These are phyloP conservation scores for Lachnellula hyalina DNA, from an alignment of 2,329 filamentous ascomycete species.

Conservation along the genomic window DNA sequence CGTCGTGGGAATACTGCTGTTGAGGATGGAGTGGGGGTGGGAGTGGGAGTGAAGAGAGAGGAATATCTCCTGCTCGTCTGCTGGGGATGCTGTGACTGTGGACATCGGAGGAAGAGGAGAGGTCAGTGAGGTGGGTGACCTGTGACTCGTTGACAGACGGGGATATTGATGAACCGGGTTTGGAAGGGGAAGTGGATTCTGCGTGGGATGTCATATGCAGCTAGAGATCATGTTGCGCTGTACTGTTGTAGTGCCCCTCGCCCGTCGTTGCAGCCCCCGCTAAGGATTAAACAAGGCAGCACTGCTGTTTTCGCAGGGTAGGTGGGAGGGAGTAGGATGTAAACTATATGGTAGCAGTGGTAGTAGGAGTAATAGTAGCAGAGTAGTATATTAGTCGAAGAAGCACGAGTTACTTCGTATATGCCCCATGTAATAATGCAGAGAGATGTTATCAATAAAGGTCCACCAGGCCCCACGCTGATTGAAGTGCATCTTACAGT, in stretches of 20 bases:
- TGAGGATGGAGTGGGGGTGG: conserved; percentile 2
- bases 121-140: not conserved
- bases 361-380: too few relatives aligned
- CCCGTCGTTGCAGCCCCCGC: not conserved
- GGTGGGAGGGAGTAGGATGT: too few relatives aligned
- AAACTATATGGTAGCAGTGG: too few relatives aligned
- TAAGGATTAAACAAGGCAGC: not conserved
- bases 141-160: not conserved
- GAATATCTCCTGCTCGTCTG: conserved; percentile 16
- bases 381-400: too few relatives aligned
- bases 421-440: too few relatives aligned
- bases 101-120: not conserved
- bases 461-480: too few relatives aligned
- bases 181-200: not conserved
- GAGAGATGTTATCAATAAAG: too few relatives aligned
- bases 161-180: not conserved
- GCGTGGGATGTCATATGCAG: conserved; percentile 12
- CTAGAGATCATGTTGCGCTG: not conserved
- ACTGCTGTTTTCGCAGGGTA: not conserved
- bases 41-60: conserved; percentile 15
- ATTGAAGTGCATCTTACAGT: conserved; percentile 1
- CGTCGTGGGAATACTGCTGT: not conserved
- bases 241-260: not conserved
- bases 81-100: not conserved
- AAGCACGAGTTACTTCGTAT: too few relatives aligned